These are phyloP conservation scores for Tolypocladium sp. DNA, from an alignment of 2,329 filamentous ascomycete genomes.

Conservation along the genomic window DNA sequence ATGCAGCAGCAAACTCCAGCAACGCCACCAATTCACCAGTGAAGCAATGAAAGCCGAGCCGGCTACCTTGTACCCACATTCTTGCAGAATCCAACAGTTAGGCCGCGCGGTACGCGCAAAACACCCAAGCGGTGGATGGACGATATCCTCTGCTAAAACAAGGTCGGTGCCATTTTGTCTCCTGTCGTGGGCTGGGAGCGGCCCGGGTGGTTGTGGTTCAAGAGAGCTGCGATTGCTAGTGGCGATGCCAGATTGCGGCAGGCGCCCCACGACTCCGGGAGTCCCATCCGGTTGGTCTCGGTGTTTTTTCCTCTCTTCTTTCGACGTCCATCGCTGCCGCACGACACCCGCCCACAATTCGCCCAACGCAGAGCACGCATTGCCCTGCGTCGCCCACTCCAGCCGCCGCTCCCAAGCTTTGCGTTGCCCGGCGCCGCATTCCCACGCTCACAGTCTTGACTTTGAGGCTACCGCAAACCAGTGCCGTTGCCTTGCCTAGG, in stretches of 20 bases:
- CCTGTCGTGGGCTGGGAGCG: not conserved
- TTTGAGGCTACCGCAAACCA: not conserved
- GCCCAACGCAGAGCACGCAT: not conserved
- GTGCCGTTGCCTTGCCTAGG: not conserved
- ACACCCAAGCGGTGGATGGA: not conserved
- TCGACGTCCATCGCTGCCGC: not conserved
- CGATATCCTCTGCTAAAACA: not conserved
- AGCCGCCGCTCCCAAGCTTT: not conserved
- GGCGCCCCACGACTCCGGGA: slow-evolving; percentile 1
- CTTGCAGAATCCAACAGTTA: not conserved
- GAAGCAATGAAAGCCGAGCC: not conserved
- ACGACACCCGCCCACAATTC: not conserved
- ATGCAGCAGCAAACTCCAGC: not conserved
- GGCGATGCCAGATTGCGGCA: not conserved
- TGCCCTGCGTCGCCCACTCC: not conserved
- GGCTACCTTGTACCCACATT: not conserved
- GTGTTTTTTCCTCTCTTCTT: not conserved
- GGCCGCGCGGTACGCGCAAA: not conserved
- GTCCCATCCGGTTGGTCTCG: slow-evolving; percentile 3
- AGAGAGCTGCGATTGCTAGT: not conserved
- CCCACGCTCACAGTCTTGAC: not conserved
- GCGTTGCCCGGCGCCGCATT: not conserved
- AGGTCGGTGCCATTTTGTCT: not conserved
- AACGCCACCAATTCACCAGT: not conserved
- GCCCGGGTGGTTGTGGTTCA: not conserved